A percentile compares a stretch with the other conserved stretches of the same genome.
Evolutionary conservation across 1,284 basidiomycete genomes (phyloP).

Genomic region (Neolentinus lepideus): DNA sequence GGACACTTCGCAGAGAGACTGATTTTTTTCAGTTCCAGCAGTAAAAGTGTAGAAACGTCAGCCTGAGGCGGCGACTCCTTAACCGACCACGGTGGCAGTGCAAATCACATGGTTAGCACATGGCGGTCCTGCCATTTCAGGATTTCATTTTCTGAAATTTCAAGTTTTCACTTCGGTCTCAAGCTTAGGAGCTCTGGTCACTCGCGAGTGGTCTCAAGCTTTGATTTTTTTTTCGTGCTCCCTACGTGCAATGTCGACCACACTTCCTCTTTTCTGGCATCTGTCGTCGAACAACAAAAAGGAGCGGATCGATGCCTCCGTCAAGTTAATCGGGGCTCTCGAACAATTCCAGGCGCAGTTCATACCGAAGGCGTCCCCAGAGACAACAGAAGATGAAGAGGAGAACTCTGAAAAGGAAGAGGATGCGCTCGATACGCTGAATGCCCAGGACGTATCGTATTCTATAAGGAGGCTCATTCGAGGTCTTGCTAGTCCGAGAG

Average conservation of each 20-base stretch:
- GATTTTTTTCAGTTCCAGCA: too few relatives aligned
- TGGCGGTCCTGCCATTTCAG: too few relatives aligned
- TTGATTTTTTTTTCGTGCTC: too few relatives aligned
- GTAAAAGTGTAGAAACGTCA: too few relatives aligned
- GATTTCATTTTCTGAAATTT: neutral
- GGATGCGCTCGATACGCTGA: slow-evolving; percentile 49
- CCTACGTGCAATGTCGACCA: slow-evolving; percentile 56
- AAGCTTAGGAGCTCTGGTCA: neutral
- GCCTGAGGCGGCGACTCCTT: too few relatives aligned
- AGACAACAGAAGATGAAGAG: slow-evolving; percentile 34
- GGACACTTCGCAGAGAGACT: too few relatives aligned
- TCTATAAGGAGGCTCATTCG: slow-evolving; percentile 79
- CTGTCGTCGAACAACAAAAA: slow-evolving; percentile 80
- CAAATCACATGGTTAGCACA: too few relatives aligned
- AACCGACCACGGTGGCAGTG: too few relatives aligned
- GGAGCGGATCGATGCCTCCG: slow-evolving; percentile 80
- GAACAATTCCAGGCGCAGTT: slow-evolving; percentile 75
- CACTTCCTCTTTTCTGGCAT: slow-evolving; percentile 90
- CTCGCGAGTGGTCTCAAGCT: too few relatives aligned
- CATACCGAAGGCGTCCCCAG: slow-evolving; percentile 31
- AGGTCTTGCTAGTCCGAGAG: slow-evolving; percentile 86
- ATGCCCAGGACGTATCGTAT: slow-evolving; percentile 87
- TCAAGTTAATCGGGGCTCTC: slow-evolving; percentile 75
- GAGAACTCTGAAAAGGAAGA: slow-evolving; percentile 30
- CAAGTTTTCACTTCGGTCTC: neutral